These are phyloP conservation scores for Meira nashicola DNA, from an alignment of 1,284 basidiomycete genomes.

Conservation along the genomic window DNA sequence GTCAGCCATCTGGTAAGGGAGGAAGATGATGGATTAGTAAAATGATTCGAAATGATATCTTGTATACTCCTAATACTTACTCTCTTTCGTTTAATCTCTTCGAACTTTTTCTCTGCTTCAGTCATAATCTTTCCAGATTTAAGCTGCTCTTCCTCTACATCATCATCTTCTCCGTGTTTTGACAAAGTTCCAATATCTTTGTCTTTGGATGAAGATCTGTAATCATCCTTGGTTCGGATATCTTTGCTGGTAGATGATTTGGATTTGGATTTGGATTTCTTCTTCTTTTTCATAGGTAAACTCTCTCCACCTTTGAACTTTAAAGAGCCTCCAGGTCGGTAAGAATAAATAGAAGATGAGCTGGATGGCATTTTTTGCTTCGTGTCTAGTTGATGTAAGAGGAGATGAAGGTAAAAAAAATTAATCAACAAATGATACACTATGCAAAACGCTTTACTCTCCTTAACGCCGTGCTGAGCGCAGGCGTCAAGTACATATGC, in stretches of 20 bases:
- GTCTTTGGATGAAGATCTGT: not conserved
- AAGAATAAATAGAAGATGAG: slow-evolving; percentile 36
- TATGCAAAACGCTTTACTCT: not conserved
- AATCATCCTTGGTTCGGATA: not conserved
- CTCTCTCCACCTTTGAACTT: slow-evolving; percentile 43
- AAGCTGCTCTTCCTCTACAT: slow-evolving; percentile 55
- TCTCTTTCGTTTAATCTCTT: slow-evolving; percentile 74
- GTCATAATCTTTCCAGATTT: slow-evolving; percentile 65
- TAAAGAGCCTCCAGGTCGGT: slow-evolving; percentile 46
- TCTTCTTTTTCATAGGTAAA: slow-evolving; percentile 21
- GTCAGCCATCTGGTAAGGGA: slow-evolving; percentile 63
- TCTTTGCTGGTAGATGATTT: slow-evolving; percentile 8
- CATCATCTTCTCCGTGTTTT: slow-evolving; percentile 5
- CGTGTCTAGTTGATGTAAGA: not conserved
- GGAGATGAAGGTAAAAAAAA: not conserved
- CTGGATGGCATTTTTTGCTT: slow-evolving; percentile 12
- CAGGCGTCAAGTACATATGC: not conserved
- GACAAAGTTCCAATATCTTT: not conserved
- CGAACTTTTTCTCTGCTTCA: slow-evolving; percentile 81
- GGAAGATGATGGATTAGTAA: not conserved
- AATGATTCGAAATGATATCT: not conserved
- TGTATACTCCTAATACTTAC: slow-evolving; percentile 59
- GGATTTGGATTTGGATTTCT: slow-evolving; percentile 3
- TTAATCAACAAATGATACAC: not conserved
- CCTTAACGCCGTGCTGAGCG: not conserved